Evolutionary conservation across 192 early-diverging fungal species (phyloP).

Genomic region (Gamsiella multidivaricata): DNA sequence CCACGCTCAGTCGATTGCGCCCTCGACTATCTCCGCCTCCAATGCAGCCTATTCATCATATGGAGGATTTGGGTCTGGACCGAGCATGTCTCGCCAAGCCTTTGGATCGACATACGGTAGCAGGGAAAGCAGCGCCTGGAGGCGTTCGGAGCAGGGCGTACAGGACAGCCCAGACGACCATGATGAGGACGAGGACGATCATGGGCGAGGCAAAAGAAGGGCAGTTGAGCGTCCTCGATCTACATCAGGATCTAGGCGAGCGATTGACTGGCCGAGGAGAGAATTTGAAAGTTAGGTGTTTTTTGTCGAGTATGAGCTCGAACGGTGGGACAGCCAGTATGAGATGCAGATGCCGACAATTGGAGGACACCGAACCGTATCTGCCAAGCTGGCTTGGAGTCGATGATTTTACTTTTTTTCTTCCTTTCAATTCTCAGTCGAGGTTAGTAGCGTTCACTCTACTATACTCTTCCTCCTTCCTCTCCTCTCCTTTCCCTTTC

Average conservation of each 20-base stretch:
- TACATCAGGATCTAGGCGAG: slow-evolving; percentile 15
- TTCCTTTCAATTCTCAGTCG: no score
- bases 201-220: slow-evolving; percentile 36
- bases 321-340: no score
- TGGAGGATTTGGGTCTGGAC: slow-evolving; percentile 11
- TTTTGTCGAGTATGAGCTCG: not conserved
- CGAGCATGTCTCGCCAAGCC: slow-evolving; percentile 10
- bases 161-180: slow-evolving; percentile 17
- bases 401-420: not conserved
- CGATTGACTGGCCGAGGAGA: slow-evolving; percentile 30
- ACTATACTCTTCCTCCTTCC: no score
- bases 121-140: slow-evolving; percentile 13
- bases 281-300: slow-evolving; percentile 29
- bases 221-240: slow-evolving; percentile 40
- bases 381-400: no score
- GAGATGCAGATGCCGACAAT: no score
- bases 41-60: slow-evolving; percentile 7
- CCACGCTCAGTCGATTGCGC: slow-evolving; percentile 1
- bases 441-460: no score
- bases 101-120: slow-evolving; percentile 4
- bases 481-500: not conserved
- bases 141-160: slow-evolving; percentile 6
- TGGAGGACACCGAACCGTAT: no score
- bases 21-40: not conserved
- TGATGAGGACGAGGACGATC: slow-evolving; percentile 33